A percentile compares a stretch with the other conserved stretches of the same genome.
These are phyloP conservation scores for Lepidium campestre DNA, from an alignment of 441 rosid species.

Conservation along the genomic window DNA sequence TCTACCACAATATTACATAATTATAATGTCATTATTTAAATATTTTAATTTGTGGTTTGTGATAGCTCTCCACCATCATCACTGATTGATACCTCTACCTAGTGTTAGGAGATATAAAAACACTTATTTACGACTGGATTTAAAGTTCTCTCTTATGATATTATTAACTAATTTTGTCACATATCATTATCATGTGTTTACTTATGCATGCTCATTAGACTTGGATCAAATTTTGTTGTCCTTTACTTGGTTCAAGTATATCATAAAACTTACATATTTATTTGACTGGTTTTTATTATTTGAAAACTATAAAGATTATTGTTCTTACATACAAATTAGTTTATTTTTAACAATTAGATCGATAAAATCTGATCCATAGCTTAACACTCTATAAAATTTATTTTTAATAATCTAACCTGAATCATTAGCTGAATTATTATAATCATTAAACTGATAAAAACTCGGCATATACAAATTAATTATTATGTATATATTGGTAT, in stretches of 20 bases:
- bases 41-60: slow-evolving; percentile 22
- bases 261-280: neutral
- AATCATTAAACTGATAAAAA: too few relatives aligned
- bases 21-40: neutral
- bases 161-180: neutral
- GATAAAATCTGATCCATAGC: too few relatives aligned
- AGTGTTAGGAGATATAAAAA: neutral
- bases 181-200: neutral
- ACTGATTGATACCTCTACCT: slow-evolving; percentile 5
- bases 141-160: slow-evolving; percentile 5
- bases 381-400: too few relatives aligned
- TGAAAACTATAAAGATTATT: too few relatives aligned
- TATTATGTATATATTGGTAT: too few relatives aligned
- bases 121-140: slow-evolving; percentile 18
- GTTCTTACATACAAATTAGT: too few relatives aligned
- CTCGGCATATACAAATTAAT: too few relatives aligned
- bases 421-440: too few relatives aligned
- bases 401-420: too few relatives aligned
- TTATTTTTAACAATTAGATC: too few relatives aligned
- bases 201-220: slow-evolving; percentile 1
- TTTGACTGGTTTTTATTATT: too few relatives aligned
- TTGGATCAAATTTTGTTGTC: neutral
- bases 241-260: slow-evolving; percentile 5
- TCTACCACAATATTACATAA: neutral
- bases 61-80: slow-evolving; percentile 14